Base-by-base conservation (phyloP, 192 early-diverging fungal species). In the Backusella parvicylindrica region DNA sequence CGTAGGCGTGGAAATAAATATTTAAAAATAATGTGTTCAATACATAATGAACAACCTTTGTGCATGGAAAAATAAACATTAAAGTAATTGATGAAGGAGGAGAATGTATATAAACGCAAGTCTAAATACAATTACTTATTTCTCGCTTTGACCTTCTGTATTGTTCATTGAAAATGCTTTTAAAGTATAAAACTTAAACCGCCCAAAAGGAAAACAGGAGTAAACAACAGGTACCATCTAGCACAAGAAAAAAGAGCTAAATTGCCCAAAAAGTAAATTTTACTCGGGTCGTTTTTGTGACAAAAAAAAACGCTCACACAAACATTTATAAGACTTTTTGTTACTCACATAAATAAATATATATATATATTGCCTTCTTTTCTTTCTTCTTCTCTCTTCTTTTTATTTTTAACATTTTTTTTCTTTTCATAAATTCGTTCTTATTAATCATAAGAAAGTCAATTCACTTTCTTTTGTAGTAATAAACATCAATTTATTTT, bases 221-320 rank as follows among this genome's bases (percentile, higher is more conserved):
- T 47, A 47, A 47, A n/a, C 43, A 47, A 7, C 6, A n/a, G 18
- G 6, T 47, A 47, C 15, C 18, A 47, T 47, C 43, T 47, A 47
- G 43, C 43, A 47, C 43, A 47, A 47, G 13, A 67, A 67, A 67
- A 37, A 67, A 67, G 31, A n/a, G 33, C 65, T 67, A 23, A 18
- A 35, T 33, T 68, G 18, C 67, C 67, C 6, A 26, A 40, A 38
- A 68, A 40, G 35, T 68, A 38, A 68, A 68, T 68, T 68, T 68
- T 40, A 68, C 67, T 68, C 67, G 67, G 67, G 67, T 41, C 18
- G 23, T 68, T 15, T 68, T 35, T 30, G 36, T 33, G 18, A 47
- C 43, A 47, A 47, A 47, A 47, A 47, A 43, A 18, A 18, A 47
- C 15, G 18, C 43, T 47, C 43, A 47, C 43, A 47, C 43, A 47